Conservation (phyloP, 1,139 yeast genomes). For the Geotrichum restrictum region DNA sequence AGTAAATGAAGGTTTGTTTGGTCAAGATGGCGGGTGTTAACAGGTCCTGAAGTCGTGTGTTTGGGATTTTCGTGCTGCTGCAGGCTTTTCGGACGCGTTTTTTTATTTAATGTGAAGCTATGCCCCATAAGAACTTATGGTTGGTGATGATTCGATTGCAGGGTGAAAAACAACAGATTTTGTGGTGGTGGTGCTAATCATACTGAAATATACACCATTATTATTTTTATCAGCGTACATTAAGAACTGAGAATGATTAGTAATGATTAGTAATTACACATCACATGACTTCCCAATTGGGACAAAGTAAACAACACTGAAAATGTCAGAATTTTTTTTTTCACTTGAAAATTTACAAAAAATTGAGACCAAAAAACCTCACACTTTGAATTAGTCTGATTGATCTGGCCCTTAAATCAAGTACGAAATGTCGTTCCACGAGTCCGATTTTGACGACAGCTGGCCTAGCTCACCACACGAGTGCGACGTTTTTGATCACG, state of each 20-base stretch:
- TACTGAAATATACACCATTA: slow-evolving; percentile 2
- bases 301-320: not conserved
- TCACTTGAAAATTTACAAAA: no score
- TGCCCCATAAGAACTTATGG: slow-evolving; percentile 2
- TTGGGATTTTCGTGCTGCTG: not conserved
- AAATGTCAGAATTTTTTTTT: no score
- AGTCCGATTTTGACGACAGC: not conserved
- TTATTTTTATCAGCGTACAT: no score
- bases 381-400: not conserved
- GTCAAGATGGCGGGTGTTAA: not conserved
- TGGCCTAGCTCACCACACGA: slow-evolving; percentile 3
- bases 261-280: not conserved
- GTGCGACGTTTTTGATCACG: slow-evolving; percentile 4
- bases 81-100: slow-evolving; percentile 7
- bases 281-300: not conserved
- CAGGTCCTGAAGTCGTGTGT: not conserved
- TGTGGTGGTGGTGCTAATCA: slow-evolving; percentile 7
- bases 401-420: not conserved
- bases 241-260: not conserved
- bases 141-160: slow-evolving; percentile 3
- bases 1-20: not conserved
- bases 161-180: slow-evolving; percentile 10
- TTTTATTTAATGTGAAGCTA: not conserved
- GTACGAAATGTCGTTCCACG: not conserved
- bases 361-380: not conserved